A percentile compares a stretch with the other conserved stretches of the same genome.
These are phyloP conservation scores for Rhipidocladum racemiflorum DNA, from an alignment of 176 grass and related monocot species.

Conservation along the genomic window DNA sequence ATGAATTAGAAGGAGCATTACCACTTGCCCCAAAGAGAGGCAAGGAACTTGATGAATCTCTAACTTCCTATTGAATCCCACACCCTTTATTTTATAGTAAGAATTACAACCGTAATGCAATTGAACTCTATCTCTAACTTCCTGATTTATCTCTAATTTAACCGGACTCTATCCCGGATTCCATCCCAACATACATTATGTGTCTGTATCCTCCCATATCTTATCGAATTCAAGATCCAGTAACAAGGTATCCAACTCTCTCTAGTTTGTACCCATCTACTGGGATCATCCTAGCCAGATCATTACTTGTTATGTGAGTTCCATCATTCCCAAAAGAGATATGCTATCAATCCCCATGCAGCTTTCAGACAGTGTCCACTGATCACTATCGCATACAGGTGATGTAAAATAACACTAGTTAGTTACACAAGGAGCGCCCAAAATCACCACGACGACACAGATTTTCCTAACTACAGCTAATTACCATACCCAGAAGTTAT, in stretches of 20 bases:
- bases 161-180: no score
- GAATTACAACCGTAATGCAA: no score
- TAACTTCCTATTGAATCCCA: no score
- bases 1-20: no score
- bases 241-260: background rate
- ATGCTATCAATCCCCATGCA: conserved; percentile 1
- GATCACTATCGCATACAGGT: background rate
- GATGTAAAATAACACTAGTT: background rate
- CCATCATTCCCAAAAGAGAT: background rate
- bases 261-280: background rate
- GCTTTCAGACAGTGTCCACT: background rate
- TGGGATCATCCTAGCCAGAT: background rate
- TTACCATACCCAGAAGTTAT: background rate
- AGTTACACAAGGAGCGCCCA: background rate
- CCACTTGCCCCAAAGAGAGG: no score
- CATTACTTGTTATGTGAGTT: background rate
- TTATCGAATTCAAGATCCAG: background rate
- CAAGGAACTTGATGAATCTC: no score
- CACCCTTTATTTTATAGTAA: no score
- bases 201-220: background rate
- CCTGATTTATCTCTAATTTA: no score
- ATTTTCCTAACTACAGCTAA: background rate
- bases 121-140: no score
- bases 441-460: background rate
- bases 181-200: background rate